These are phyloP conservation scores for Plicaturopsis crispa DNA, from an alignment of 768 basidiomycete species.

Conservation along the genomic window DNA sequence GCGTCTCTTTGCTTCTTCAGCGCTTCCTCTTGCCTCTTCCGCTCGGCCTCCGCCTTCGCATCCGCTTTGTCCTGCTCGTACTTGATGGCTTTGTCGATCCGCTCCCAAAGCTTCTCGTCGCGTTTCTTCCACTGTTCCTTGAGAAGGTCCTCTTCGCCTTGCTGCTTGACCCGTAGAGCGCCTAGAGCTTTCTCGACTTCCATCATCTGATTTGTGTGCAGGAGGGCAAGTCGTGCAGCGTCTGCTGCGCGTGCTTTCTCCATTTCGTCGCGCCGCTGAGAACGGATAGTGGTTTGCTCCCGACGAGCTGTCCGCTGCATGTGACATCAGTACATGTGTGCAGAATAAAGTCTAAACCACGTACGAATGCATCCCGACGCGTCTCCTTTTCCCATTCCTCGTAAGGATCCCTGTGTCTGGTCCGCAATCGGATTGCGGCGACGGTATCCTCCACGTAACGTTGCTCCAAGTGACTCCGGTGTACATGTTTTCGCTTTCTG, in stretches of 20 bases:
- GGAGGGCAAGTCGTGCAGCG: too few relatives aligned
- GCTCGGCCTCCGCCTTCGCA: constrained; percentile 41
- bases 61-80: constrained; percentile 45
- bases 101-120: constrained; percentile 15
- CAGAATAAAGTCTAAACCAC: constrained; percentile 11
- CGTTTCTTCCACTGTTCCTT: constrained; percentile 3
- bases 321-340: too few relatives aligned
- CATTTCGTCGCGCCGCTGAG: constrained; percentile 11
- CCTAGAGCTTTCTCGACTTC: constrained; percentile 22
- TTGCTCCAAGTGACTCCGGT: constrained; percentile 22
- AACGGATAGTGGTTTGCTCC: too few relatives aligned
- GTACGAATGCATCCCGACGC: constrained; percentile 37
- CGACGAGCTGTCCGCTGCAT: constrained; percentile 31
- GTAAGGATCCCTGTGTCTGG: constrained; percentile 36
- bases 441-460: constrained; percentile 35
- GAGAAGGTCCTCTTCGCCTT: constrained; percentile 32
- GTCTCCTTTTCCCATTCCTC: constrained; percentile 46
- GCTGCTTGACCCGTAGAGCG: constrained; percentile 38
- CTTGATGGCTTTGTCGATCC: constrained; percentile 32
- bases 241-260: constrained; percentile 10
- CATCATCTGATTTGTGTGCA: constrained; percentile 20
- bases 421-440: constrained; percentile 35
- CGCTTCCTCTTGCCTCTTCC: constrained; percentile 24
- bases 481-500: constrained; percentile 15
- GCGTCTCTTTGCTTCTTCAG: constrained; percentile 33